A percentile compares a stretch with the other conserved stretches of the same genome.
These are phyloP conservation scores for Globisporangium cylindrosporum DNA, from an alignment of 352 stramenopile species.

Conservation along the genomic window DNA sequence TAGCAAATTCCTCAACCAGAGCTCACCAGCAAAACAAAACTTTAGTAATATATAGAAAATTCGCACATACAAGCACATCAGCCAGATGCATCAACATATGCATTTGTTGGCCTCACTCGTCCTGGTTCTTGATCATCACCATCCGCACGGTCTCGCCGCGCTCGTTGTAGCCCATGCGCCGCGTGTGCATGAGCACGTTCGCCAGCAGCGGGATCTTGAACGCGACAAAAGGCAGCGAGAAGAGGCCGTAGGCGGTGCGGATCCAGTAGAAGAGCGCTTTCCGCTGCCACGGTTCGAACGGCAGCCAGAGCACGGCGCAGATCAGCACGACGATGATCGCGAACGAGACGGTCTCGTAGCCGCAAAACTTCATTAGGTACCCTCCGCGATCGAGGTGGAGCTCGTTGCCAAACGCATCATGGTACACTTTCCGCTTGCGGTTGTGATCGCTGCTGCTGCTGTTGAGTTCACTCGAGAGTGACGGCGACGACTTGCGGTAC, in stretches of 20 bases:
- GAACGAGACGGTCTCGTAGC: conserved; percentile 84
- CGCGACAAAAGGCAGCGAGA: conserved; percentile 83
- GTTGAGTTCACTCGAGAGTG: neutral
- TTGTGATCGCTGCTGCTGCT: neutral
- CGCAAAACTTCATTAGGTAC: conserved; percentile 85
- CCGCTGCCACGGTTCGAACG: conserved; percentile 75
- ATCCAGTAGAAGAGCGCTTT: conserved; percentile 88
- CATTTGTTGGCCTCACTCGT: neutral
- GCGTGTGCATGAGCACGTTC: conserved; percentile 82
- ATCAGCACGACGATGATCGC: conserved; percentile 64
- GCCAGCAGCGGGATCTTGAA: conserved; percentile 87
- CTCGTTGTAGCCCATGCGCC: conserved; percentile 83
- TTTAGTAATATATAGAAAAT: conserved; percentile 17
- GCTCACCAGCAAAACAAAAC: neutral
- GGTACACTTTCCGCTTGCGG: conserved; percentile 39
- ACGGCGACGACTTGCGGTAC: conserved; percentile 53
- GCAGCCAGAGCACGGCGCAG: conserved; percentile 56
- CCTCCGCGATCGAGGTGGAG: conserved; percentile 76
- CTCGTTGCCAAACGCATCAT: conserved; percentile 80
- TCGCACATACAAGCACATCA: neutral
- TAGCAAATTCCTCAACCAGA: neutral
- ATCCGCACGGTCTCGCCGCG: conserved; percentile 69
- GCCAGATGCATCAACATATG: neutral
- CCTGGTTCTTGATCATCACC: conserved; percentile 32
- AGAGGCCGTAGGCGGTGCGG: conserved; percentile 78